These are phyloP conservation scores for Rhizopogon salebrosus DNA, from an alignment of 768 basidiomycete genomes.

Conservation along the genomic window DNA sequence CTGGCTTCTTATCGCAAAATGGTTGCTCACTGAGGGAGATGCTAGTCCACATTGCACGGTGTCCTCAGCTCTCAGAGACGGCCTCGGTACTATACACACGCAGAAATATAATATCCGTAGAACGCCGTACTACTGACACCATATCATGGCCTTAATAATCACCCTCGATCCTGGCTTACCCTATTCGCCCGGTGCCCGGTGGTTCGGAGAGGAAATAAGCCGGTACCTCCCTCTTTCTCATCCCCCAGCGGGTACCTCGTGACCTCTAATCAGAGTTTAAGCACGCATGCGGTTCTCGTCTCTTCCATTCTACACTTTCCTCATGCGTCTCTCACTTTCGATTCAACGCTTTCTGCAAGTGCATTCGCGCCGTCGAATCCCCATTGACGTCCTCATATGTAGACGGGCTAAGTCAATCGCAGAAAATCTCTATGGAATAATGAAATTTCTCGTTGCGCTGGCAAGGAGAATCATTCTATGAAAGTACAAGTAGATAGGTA, in stretches of 20 bases:
- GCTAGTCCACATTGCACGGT: neutral
- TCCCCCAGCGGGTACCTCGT: slow-evolving; percentile 4
- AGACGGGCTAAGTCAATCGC: slow-evolving; percentile 3
- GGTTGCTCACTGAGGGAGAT: neutral
- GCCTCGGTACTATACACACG: neutral
- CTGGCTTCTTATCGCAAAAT: neutral
- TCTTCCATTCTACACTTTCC: slow-evolving; percentile 5
- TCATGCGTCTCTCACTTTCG: neutral
- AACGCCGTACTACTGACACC: too few relatives aligned
- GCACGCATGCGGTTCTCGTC: slow-evolving; percentile 3
- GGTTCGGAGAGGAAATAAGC: neutral
- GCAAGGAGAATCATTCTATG: slow-evolving; percentile 1
- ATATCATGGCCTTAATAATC: neutral
- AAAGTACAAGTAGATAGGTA: slow-evolving; percentile 18
- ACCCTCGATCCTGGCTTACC: neutral
- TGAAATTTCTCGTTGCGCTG: slow-evolving; percentile 10
- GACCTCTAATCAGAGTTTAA: slow-evolving; percentile 6
- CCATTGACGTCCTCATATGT: slow-evolving; percentile 1
- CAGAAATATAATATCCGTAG: neutral
- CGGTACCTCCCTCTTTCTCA: neutral
- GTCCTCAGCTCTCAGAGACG: neutral
- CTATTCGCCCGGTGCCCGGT: neutral
- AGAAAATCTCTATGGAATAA: neutral
- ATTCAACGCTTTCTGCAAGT: neutral
- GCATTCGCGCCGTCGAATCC: slow-evolving; percentile 1